phyloP scores from a whole-genome alignment of 352 stramenopile species.

The Globisporangium paroecandrum region DNA sequence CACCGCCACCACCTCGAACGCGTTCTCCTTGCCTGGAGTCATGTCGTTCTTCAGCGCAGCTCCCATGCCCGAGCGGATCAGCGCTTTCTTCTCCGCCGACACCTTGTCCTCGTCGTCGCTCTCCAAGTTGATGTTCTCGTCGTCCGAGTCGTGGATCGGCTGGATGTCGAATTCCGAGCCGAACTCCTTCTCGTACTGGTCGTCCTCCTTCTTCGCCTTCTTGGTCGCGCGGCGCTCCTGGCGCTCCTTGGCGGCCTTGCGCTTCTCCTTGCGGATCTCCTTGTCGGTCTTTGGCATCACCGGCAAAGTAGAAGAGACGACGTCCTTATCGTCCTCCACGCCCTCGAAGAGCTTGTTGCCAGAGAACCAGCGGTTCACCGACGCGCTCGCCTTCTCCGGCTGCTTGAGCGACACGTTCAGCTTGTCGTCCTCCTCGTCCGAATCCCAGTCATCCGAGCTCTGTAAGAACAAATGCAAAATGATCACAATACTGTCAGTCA shows the following conservation, averaged over 20 bases:
- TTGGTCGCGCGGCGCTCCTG: slow-evolving; percentile 83
- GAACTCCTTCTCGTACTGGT: slow-evolving; percentile 81
- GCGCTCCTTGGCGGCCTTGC: slow-evolving; percentile 91
- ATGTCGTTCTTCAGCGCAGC: slow-evolving; percentile 37
- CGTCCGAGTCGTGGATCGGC: slow-evolving; percentile 31
- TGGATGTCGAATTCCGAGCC: slow-evolving; percentile 68
- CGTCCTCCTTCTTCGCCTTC: slow-evolving; percentile 81
- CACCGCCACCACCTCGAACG: slow-evolving; percentile 50
- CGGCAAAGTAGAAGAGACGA: slow-evolving; percentile 24
- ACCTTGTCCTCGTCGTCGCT: slow-evolving; percentile 50
- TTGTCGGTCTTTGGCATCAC: slow-evolving; percentile 99
- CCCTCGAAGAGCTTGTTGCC: slow-evolving; percentile 82
- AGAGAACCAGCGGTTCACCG: slow-evolving; percentile 79
- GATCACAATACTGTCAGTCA: neutral
- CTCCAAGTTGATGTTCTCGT: slow-evolving; percentile 36
- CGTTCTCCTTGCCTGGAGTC: slow-evolving; percentile 19
- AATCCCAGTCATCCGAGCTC: slow-evolving; percentile 79
- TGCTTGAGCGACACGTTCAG: slow-evolving; percentile 72
- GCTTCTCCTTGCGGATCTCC: slow-evolving; percentile 96
- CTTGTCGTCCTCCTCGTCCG: slow-evolving; percentile 52
- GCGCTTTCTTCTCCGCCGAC: slow-evolving; percentile 66
- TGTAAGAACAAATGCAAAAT: slow-evolving; percentile 29
- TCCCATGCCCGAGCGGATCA: slow-evolving; percentile 88
- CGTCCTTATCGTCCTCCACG: slow-evolving; percentile 62
- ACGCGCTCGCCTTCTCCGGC: slow-evolving; percentile 72